A percentile compares a stretch with the other conserved stretches of the same genome.
Evolutionary conservation across 768 basidiomycete genomes (phyloP).

Genomic region (Hemileccinum rubropunctum): DNA sequence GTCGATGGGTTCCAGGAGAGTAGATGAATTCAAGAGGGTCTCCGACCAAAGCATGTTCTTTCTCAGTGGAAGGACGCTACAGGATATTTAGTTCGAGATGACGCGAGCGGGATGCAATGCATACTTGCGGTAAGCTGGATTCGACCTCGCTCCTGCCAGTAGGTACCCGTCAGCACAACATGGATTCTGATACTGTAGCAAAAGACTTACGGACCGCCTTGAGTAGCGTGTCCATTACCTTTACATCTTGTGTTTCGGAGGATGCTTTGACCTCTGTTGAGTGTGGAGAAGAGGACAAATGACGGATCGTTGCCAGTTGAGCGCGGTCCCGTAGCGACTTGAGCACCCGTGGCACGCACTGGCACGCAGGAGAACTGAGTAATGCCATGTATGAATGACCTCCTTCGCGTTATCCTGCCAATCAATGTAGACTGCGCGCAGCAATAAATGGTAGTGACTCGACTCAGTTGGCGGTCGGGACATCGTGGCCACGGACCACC

Average conservation of each 20-base stretch:
- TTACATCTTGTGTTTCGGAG: conserved; percentile 59
- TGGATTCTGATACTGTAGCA: not conserved
- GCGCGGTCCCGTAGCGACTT: not conserved
- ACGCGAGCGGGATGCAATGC: conserved; percentile 4
- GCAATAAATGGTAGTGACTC: too few species aligned
- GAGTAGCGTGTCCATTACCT: conserved; percentile 54
- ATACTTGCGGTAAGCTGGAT: conserved; percentile 54
- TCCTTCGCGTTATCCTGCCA: too few species aligned
- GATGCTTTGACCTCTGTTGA: conserved; percentile 21
- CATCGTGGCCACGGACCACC: too few species aligned
- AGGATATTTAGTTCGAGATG: conserved; percentile 7
- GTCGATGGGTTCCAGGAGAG: conserved; percentile 16
- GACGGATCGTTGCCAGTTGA: not conserved
- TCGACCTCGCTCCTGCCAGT: conserved; percentile 43
- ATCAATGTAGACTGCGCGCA: too few species aligned
- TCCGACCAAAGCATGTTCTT: conserved; percentile 57
- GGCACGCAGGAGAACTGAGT: too few species aligned
- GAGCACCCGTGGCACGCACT: too few species aligned
- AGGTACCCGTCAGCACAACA: not conserved
- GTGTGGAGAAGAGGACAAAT: conserved; percentile 1
- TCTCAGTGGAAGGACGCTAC: conserved; percentile 56
- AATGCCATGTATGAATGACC: too few species aligned
- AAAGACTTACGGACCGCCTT: conserved; percentile 52
- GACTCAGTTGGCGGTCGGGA: too few species aligned
- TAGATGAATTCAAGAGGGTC: conserved; percentile 43